Evolutionary conservation across 108 stramenopile genomes (phyloP), one percentile per base, ranked within the genome.

Genomic region (Schizochytrium sp.): DNA sequence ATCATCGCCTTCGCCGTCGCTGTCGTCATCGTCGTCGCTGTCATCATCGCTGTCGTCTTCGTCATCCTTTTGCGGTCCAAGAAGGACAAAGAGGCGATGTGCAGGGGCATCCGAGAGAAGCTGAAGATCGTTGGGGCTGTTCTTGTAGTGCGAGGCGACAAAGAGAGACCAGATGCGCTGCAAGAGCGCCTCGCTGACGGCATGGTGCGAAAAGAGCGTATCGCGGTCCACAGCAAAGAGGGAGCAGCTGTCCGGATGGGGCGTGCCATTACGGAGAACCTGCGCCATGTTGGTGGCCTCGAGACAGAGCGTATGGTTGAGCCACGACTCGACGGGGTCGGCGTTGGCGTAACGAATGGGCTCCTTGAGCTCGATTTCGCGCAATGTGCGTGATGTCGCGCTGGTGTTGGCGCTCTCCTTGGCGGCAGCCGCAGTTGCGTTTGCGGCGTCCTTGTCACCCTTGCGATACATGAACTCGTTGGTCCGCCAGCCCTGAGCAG

Each of bases 61-160:
- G 5, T 90, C 88, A 60, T 96, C 96, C 5, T 95, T 96, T n/a
- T 94, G 93, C 21, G 99, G 99, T 0, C 97, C 97, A 16, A 99
- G 90, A 14, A 99, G 93, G 6, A 98, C 98, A 93, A 98, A 99
- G 4, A 98, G 93, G 58, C 96, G 93, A 89, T 99, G 99, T 3
- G 99, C 97, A 14, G 99, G 99, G 29, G 99, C 98, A 92, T 99
- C 99, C 28, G 96, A 96, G 10, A 99, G 94, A 95, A 99, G 96
- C 93, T 98, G 98, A 69, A 99, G 93, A 92, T 99, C 99, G 89
- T 99, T 99, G 43, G 99, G 99, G 25, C 97, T 94, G 92, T 99
- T 99, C 90, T 98, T 99, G 96, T 99, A 99, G 93, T 99, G 99
- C 4, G 98, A 97, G 72, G 97, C 95, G 34, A 98, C 98, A 91